Evolutionary conservation across 345 rosid genomes (phyloP), one percentile per base, ranked within the genome.

Genomic region (Lenwebbia sp.): DNA sequence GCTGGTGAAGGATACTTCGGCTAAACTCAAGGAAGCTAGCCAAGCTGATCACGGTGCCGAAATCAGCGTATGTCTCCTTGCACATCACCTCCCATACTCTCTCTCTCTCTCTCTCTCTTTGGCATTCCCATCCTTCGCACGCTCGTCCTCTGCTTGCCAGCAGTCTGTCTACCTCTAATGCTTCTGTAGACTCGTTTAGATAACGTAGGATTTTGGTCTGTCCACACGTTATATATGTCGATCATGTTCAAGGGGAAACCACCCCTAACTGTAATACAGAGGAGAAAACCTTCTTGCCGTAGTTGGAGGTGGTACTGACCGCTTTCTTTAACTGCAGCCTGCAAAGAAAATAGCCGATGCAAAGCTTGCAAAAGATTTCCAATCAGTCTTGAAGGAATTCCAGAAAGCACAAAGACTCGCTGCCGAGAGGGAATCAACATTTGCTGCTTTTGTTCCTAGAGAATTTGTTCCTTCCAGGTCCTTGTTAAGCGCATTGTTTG

Each of bases 301-400:
- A 56, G 49, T 21, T 76, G 55, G 50, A 57, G 47, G 49, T 52
- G 78, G 74, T 25, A 12, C 83, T 49, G 52, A 37, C 49, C 21
- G 52, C 44, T 44, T n/a, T 65, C 26, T 65, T 74, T 56, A 30
- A 47, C 70, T 74, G 54, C 88, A 88, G 89, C 94, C 93, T 83
- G 93, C 91, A 92, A 96, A 97, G 93, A 97, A 96, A 92, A 93
- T 97, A 81, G 95, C 96, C 23, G 98, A 97, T 90, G 99, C 98
- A 84, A 97, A 97, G 91, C 98, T 98, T 88, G 99, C 99, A n/a
- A 98, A 96, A 86, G 99, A 97, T 90, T 96, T 97, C 90, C 97
- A 97, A 91, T 91, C 95, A 54, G 98, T 96, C 87, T 86, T 97
- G 91, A 96, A 92, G 90, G 99, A 97, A 92, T 97, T 96, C 90